Conservation (phyloP, 129 eudicot genomes). For the Erigeron canadensis region DNA sequence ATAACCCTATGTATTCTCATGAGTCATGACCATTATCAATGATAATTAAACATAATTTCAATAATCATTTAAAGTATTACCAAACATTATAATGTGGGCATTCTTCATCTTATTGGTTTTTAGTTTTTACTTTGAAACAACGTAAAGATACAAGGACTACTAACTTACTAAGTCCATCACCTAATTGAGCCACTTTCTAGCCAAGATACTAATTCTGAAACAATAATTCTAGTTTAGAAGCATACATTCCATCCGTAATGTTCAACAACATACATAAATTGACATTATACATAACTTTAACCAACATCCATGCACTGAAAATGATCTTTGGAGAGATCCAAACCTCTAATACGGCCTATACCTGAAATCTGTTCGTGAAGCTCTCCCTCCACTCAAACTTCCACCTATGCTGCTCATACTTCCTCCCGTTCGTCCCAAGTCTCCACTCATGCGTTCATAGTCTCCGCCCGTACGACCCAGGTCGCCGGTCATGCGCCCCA, state of each 20-base stretch:
- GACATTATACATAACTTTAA: background rate
- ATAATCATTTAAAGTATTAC: too few relatives aligned
- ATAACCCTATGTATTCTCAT: too few relatives aligned
- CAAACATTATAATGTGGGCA: too few relatives aligned
- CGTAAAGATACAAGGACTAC: background rate
- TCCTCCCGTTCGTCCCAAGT: constrained; percentile 31
- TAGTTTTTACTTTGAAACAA: background rate
- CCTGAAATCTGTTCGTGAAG: constrained; percentile 71
- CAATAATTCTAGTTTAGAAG: background rate
- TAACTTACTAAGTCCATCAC: background rate
- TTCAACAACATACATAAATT: background rate
- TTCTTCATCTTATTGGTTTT: background rate
- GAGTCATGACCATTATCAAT: too few relatives aligned
- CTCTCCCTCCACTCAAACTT: constrained; percentile 55
- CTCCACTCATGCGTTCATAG: constrained; percentile 41
- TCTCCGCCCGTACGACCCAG: constrained; percentile 39
- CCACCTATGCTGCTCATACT: constrained; percentile 41
- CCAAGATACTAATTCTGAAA: background rate
- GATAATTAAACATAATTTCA: too few relatives aligned
- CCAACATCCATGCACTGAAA: background rate
- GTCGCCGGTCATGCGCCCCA: constrained; percentile 31
- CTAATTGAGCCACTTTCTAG: background rate
- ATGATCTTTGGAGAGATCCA: constrained; percentile 5
- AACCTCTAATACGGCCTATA: constrained; percentile 77
- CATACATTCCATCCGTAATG: background rate